Evolutionary conservation across 2,329 filamentous ascomycete species (phyloP).

Genomic region (Aureobasidium leucospermi): DNA sequence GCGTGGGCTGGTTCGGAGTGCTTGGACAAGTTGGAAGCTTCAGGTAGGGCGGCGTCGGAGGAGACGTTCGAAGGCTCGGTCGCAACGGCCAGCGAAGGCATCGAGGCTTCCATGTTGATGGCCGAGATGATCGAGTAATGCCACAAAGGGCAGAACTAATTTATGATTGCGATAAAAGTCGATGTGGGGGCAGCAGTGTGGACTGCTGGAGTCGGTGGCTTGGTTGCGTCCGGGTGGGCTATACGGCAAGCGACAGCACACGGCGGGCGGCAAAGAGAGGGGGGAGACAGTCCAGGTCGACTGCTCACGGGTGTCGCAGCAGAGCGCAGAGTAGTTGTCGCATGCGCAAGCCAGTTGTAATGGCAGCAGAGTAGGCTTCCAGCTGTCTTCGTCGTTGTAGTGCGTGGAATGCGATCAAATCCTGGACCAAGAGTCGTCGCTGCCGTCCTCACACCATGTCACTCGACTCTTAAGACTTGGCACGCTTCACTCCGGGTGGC

Average conservation of each 20-base stretch:
- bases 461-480: background rate
- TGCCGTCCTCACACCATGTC: background rate
- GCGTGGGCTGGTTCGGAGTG: constrained; percentile 26
- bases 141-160: constrained; percentile 4
- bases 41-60: constrained; percentile 10
- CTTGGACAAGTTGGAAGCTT: constrained; percentile 8
- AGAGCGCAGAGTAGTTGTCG: background rate
- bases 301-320: constrained; percentile 9
- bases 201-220: background rate
- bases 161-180: background rate
- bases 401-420: constrained; percentile 7
- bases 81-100: background rate
- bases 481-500: background rate
- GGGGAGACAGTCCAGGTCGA: constrained; percentile 4
- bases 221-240: background rate
- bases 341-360: background rate
- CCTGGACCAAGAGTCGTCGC: background rate
- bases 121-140: background rate
- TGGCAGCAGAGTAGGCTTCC: background rate
- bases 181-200: background rate
- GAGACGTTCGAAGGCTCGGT: constrained; percentile 1
- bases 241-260: constrained; percentile 4
- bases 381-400: background rate
- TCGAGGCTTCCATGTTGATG: background rate
- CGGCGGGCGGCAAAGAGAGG: background rate